Conservation (phyloP, 2,329 filamentous ascomycete species). For the Ascosphaera aggregata region DNA sequence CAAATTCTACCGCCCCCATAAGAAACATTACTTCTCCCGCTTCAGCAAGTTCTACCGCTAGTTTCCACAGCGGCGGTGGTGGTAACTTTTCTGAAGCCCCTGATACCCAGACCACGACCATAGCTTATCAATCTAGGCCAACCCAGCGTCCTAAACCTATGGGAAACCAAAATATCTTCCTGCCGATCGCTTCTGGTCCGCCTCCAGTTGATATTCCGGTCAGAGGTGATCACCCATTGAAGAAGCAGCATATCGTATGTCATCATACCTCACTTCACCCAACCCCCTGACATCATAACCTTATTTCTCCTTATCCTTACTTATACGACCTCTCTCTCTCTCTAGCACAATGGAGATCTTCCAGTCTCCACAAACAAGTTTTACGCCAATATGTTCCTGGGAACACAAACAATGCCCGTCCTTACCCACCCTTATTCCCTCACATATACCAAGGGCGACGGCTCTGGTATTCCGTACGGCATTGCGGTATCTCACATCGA, state of each 20-base stretch:
- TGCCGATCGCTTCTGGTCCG: conserved; percentile 16
- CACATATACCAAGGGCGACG: conserved; percentile 41
- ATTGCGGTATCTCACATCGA: conserved; percentile 56
- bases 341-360: conserved; percentile 4
- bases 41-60: no score
- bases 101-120: not conserved
- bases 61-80: no score
- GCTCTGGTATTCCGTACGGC: conserved; percentile 45
- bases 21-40: not conserved
- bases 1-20: no score
- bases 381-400: conserved; percentile 59
- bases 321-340: not conserved
- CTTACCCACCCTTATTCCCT: conserved; percentile 59
- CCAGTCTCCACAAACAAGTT: conserved; percentile 32
- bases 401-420: conserved; percentile 40
- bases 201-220: conserved; percentile 16
- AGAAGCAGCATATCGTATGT: conserved; percentile 17
- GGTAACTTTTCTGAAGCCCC: no score
- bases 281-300: not conserved
- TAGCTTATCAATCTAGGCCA: not conserved
- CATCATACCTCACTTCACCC: not conserved
- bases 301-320: not conserved
- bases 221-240: conserved; percentile 20
- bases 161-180: conserved; percentile 19
- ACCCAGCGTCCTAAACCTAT: conserved; percentile 7